A percentile compares a stretch with the other conserved stretches of the same genome.
Conservation (phyloP, 148 eudicot species). For the Rhododendron simsii region DNA sequence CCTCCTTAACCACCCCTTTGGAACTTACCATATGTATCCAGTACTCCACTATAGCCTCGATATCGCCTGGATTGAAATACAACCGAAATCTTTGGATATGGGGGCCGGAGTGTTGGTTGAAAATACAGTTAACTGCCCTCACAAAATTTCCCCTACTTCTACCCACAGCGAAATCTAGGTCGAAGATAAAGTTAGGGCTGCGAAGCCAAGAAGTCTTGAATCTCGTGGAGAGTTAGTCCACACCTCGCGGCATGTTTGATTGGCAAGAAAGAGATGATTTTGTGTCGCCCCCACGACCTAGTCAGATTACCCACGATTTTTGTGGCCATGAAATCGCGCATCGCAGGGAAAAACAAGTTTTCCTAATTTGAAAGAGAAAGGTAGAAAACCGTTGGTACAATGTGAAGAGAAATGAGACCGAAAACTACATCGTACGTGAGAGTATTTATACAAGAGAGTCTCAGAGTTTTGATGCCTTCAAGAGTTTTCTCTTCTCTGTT, state of each 20-base stretch:
- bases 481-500: background rate
- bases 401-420: too few species aligned
- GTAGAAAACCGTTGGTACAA: too few species aligned
- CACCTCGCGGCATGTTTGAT: background rate
- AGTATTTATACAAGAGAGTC: too few species aligned
- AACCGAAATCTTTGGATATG: background rate
- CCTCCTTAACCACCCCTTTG: conserved; percentile 3
- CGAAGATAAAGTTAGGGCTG: background rate
- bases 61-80: background rate
- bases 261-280: background rate
- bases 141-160: background rate
- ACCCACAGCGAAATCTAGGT: background rate
- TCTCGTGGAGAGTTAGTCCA: background rate
- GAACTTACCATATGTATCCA: background rate
- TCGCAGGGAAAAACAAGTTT: too few species aligned
- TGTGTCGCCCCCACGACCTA: too few species aligned
- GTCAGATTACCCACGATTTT: too few species aligned
- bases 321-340: too few species aligned
- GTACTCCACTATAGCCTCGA: background rate
- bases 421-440: too few species aligned
- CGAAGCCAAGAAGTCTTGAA: background rate
- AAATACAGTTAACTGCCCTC: background rate
- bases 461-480: too few species aligned
- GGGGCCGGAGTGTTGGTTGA: background rate
- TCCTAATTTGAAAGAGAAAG: too few species aligned